A percentile compares a stretch with the other conserved stretches of the same genome.
phyloP scores from a whole-genome alignment of 805 yeast genomes.

The Sugiyamaella americana region DNA sequence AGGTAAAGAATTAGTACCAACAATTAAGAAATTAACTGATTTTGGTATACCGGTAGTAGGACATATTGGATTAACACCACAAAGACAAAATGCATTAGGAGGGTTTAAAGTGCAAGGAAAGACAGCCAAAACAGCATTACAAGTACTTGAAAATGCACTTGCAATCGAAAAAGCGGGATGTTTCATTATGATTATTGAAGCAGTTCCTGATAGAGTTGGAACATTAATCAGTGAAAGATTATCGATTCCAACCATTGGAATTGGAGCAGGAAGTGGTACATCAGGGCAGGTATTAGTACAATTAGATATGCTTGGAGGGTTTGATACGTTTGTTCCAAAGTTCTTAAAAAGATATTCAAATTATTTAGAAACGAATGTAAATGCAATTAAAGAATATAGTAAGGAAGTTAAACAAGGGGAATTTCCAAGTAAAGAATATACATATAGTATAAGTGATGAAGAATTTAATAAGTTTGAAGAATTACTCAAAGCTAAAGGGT shows the following conservation, averaged over 20 bases:
- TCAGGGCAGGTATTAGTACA: constrained; percentile 89
- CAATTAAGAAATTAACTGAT: constrained; percentile 49
- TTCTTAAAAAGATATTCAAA: constrained; percentile 69
- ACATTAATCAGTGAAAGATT: constrained; percentile 53
- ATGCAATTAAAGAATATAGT: constrained; percentile 49
- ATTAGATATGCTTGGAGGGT: constrained; percentile 69
- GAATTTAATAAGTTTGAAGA: constrained; percentile 43
- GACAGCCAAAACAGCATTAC: constrained; percentile 45
- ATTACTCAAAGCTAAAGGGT: not conserved
- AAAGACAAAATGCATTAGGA: constrained; percentile 66
- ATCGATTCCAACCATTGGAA: constrained; percentile 81
- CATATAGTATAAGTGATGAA: constrained; percentile 63
- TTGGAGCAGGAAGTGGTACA: constrained; percentile 84
- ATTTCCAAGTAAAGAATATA: constrained; percentile 66
- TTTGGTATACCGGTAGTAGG: constrained; percentile 88
- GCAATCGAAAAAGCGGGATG: constrained; percentile 72
- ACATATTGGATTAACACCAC: constrained; percentile 91
- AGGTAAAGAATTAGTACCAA: constrained; percentile 49
- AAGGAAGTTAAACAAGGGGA: constrained; percentile 47
- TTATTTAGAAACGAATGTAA: constrained; percentile 42
- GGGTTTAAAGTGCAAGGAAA: constrained; percentile 87
- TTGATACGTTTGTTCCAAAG: constrained; percentile 51
- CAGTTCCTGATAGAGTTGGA: constrained; percentile 74
- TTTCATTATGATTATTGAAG: constrained; percentile 70
- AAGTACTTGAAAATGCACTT: constrained; percentile 59